Evolutionary conservation across 2,329 filamentous ascomycete species (phyloP), one percentile per base, ranked within the genome.

Genomic region (Blastomyces parvus): DNA sequence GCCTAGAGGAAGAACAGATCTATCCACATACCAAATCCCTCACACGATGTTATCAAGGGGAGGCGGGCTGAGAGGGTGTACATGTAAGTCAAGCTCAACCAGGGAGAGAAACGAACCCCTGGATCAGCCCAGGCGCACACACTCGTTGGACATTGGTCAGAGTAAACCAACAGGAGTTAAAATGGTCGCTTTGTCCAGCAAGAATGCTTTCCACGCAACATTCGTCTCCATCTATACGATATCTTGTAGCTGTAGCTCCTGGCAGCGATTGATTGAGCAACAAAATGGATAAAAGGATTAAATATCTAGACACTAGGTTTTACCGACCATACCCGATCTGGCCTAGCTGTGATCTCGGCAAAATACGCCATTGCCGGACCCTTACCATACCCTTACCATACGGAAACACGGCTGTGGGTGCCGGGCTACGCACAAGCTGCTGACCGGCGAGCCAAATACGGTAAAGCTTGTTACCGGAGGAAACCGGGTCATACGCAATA

Each of bases 401-500:
- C 56, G 3, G 44, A 42, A 27, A 59, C 56, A 22, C 5, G 3
- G 1, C 36, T 22, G 5, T 9, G 9, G 6, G 22, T 11, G 17
- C 22, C 6, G 11, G 3, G 11, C 14, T 25, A 27, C 14, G 22
- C 57, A 33, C 5, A 30, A 6, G 11, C 25, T 40, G 14, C 57
- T 36, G 38, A 46, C 25, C 40, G 17, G 13, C 14, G 13, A 19
- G 46, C 44, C 13, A 25, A 38, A 61, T 38, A 53, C 59, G 46
- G 59, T 52, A 53, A 38, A 38, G 11, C 13, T 3, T 9, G 22
- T 22, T 38, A 61, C 33, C 63, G 63, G 63, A 42, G 62, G n/a
- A 50, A 27, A 50, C 22, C 46, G 46, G 33, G 33, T 11, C 8
- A 36, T 36, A 36, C 33, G 33, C 33, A 36, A 11, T 36, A 36